Base-by-base conservation (phyloP, 169 alveolate species). In the Cryptosporidium sp. region DNA sequence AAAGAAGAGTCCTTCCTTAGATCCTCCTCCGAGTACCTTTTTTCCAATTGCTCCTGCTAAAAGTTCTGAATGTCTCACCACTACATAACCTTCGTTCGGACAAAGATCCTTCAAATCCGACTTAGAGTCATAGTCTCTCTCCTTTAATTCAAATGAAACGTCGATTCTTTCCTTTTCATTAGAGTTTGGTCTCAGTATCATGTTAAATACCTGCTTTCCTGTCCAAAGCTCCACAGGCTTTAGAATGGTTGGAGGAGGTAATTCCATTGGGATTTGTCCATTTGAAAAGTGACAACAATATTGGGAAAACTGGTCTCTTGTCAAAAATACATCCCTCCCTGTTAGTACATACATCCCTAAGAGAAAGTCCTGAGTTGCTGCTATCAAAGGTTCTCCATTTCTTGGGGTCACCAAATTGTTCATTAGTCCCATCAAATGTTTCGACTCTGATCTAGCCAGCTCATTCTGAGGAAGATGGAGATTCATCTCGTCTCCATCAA, bases 401-500 rank as follows among this genome's bases (percentile, higher is more conserved):
- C 96, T 96, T n/a, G 99, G 99, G 14, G 99, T 96, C n/a, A 97
- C 96, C 48, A 98, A 86, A 93, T 98, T 98, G 59, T 96, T 91
- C 45, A 94, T 95, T 0, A 97, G 99, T 55, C 97, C 97, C 99
- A 98, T 97, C 84, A 98, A 93, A 65, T 96, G 95, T 50, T 74
- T 75, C 1, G 92, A 70, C 91, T 97, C 99, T 55, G 99, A 97
- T 92, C 96, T 94, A 1, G 99, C 99, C 85, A 97, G 99, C 85
- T 96, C 96, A 8, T 99, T 97, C 93, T 98, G 98, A 18, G 99
- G 99, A 50, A 98, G 93, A 93, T 98, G 99, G 33, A 98, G 94
- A 92, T 98, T 98, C 99, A 98, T 98, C 93, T 98, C 99, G 91
- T 98, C 99, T 0, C 99, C 99, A 91, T 98, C 99, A 85, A 98